Percentiles rank a stretch among this genome's conserved stretches.
These are phyloP conservation scores for Cicer cuneatum DNA, from an alignment of 306 rosid species.

Conservation along the genomic window DNA sequence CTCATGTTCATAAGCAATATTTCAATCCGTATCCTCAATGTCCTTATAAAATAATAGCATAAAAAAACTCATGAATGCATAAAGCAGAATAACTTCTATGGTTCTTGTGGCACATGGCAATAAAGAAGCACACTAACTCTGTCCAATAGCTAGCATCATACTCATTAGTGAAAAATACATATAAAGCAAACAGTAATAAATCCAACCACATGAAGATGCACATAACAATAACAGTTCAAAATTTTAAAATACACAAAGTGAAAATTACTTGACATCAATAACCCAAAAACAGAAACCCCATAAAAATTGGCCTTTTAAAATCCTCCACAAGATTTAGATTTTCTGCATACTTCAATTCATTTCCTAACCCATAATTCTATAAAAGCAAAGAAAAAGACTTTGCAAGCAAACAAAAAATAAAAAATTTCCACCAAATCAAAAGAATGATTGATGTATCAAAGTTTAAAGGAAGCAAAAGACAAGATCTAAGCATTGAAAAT, in stretches of 20 bases:
- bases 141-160: conserved; percentile 1
- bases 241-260: neutral
- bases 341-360: neutral
- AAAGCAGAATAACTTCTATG: neutral
- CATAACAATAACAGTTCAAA: conserved; percentile 4
- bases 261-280: neutral
- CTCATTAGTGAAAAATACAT: neutral
- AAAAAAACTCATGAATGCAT: neutral
- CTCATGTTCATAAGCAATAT: conserved; percentile 6
- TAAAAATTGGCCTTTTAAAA: neutral
- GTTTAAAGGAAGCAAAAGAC: conserved; percentile 32
- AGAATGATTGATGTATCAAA: neutral
- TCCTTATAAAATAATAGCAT: neutral
- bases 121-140: conserved; percentile 12
- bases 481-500: conserved; percentile 46
- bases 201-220: conserved; percentile 21
- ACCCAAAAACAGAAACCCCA: conserved; percentile 26
- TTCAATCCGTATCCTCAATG: neutral
- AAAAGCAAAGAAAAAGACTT: neutral
- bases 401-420: neutral
- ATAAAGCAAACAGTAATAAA: neutral
- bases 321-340: neutral
- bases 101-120: neutral
- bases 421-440: neutral
- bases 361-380: neutral